These are phyloP conservation scores for Hymenoscyphus repandus DNA, from an alignment of 2,329 filamentous ascomycete species.

Conservation along the genomic window DNA sequence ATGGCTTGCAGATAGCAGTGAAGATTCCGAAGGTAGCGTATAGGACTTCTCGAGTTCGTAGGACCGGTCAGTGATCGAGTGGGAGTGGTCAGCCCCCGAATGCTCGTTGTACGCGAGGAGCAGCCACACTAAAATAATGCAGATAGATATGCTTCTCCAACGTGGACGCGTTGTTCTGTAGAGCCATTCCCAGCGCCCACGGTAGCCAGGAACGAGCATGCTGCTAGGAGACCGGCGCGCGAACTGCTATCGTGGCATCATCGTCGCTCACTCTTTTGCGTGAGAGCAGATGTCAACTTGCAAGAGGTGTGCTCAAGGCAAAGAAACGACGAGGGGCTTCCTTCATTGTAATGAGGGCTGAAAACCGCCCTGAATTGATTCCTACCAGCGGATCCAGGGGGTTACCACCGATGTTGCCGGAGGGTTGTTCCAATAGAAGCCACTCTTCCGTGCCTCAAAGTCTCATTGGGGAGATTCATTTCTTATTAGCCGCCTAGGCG, in stretches of 20 bases:
- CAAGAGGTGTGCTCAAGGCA: not conserved
- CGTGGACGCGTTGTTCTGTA: not conserved
- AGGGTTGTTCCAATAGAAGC: too few species aligned
- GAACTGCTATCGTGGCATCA: conserved; percentile 2
- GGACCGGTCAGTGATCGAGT: conserved; percentile 12
- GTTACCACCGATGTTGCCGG: too few species aligned
- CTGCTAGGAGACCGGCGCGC: not conserved
- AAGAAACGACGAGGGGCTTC: not conserved
- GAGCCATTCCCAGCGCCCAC: conserved; percentile 6
- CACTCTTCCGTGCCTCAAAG: too few species aligned
- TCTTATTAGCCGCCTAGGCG: too few species aligned
- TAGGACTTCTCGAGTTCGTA: conserved; percentile 10
- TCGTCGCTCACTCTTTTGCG: not conserved
- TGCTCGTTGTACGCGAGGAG: conserved; percentile 9
- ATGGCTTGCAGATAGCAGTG: not conserved
- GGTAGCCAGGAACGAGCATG: conserved; percentile 7
- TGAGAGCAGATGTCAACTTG: too few species aligned
- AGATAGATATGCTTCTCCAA: conserved; percentile 9
- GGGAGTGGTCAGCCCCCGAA: conserved; percentile 6
- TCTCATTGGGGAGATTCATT: too few species aligned
- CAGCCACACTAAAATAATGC: conserved; percentile 7
- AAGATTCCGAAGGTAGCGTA: not conserved
- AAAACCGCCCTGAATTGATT: too few species aligned
- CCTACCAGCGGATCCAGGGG: too few species aligned
- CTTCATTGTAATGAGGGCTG: too few species aligned